Conservation (phyloP, 768 basidiomycete species). For the Astraeus odoratus region DNA sequence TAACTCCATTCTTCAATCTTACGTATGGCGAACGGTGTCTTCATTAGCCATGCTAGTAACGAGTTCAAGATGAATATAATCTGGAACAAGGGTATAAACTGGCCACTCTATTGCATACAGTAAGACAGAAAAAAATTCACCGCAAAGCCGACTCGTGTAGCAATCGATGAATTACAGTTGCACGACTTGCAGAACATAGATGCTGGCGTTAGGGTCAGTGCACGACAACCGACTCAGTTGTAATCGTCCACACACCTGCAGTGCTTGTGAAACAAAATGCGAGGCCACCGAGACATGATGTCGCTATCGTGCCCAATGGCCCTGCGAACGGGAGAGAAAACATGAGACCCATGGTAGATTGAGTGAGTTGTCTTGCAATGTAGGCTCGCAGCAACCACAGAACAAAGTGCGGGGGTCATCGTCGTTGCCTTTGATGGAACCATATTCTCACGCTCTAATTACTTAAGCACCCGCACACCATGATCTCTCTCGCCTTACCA, state of each 20-base stretch:
- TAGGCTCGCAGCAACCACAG: background rate
- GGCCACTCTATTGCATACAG: background rate
- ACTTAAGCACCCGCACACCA: too few relatives aligned
- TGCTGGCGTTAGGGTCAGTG: conserved; percentile 36
- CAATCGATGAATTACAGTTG: conserved; percentile 98
- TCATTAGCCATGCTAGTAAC: conserved; percentile 95
- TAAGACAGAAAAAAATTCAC: conserved; percentile 40
- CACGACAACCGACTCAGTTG: conserved; percentile 6
- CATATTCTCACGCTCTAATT: too few relatives aligned
- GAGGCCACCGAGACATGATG: conserved; percentile 77
- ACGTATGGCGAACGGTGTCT: conserved; percentile 79
- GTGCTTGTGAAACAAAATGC: conserved; percentile 86
- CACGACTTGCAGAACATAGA: conserved; percentile 98
- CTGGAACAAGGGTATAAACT: conserved; percentile 31
- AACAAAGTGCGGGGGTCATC: background rate
- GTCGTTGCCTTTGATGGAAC: too few relatives aligned
- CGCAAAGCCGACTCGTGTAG: conserved; percentile 92
- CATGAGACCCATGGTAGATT: conserved; percentile 58
- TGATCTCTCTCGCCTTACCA: too few relatives aligned
- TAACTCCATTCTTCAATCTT: conserved; percentile 89
- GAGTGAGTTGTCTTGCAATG: background rate
- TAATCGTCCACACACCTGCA: conserved; percentile 48
- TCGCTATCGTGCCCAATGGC: conserved; percentile 59
- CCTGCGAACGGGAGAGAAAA: conserved; percentile 70
- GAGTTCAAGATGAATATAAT: conserved; percentile 95